Base-by-base conservation (phyloP, 169 alveolate genomes). In the Besnoitia besnoiti region DNA sequence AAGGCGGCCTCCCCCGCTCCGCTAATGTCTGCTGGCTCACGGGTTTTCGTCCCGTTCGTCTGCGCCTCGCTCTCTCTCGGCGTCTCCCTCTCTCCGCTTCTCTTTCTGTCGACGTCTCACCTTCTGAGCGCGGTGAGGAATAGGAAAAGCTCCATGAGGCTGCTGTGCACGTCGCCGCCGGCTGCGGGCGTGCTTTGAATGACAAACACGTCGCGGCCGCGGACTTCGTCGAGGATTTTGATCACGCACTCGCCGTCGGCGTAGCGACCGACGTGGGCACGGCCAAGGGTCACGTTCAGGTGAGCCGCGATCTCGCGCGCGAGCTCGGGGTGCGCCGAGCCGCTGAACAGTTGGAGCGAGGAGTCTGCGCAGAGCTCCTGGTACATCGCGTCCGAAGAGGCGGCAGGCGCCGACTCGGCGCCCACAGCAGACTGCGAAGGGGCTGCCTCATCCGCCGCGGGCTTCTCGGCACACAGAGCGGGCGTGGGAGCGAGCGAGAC, bases 161-260 rank as follows among this genome's bases (percentile, higher is more conserved):
- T 91, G n/a, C 94, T 51, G 84, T 94, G 96, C 35, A 94, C 94
- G 49, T 96, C 97, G 80, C 96, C 96, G 8, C 96, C 97, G 51
- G 97, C 97, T 33, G 97, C 77, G 40, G 96, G 97, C 33, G 98
- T 95, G 24, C 98, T 95, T 92, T 97, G 96, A 49, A 98, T 94
- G 79, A 98, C 95, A 89, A 94, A 97, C 30, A 96, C 94, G 87
- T 98, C 98, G 85, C 97, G 96, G n/a, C 98, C 98, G 91, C 98
- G 91, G 77, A 97, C 98, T 91, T 95, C 96, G 76, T 97, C 99
- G 91, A 94, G 93, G 35, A 98, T 94, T 90, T 95, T 95, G 14
- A 98, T 95, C 55, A 96, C 91, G 42, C 19, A 12, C 37, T 51
- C 99, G 51, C 99, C 99, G 93, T 98, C 99, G 49, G 98, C 96